Conservation (phyloP, 1,139 yeast species). For the Candida sp. region DNA sequence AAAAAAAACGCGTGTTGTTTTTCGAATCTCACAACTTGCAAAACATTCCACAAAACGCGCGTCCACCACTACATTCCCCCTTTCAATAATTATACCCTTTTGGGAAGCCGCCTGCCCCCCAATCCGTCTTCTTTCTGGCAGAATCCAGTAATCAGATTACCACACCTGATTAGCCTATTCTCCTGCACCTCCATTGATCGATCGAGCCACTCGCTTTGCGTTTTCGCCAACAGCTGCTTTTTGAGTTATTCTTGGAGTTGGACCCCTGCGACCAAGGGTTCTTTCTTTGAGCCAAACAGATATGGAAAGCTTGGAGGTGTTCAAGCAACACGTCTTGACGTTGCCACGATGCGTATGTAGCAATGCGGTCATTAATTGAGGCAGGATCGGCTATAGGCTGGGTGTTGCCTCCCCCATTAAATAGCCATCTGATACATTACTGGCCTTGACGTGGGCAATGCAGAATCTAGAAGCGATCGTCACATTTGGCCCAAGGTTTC, state of each 20-base stretch:
- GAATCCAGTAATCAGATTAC: background rate
- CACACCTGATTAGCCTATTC: background rate
- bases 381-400: too few relatives aligned
- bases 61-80: background rate
- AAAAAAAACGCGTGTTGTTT: conserved; percentile 6
- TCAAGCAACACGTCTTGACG: too few relatives aligned
- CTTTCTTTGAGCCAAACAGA: too few relatives aligned
- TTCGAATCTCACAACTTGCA: background rate
- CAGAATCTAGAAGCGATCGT: background rate
- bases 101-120: background rate
- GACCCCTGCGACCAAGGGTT: background rate
- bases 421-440: background rate
- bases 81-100: conserved; percentile 3
- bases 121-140: background rate
- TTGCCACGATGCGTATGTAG: too few relatives aligned
- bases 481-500: too few relatives aligned
- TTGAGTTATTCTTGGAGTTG: background rate
- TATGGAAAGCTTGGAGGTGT: too few relatives aligned
- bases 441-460: background rate
- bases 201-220: background rate
- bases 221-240: background rate
- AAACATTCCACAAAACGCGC: conserved; percentile 1
- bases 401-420: background rate
- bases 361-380: too few relatives aligned
- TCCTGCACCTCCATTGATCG: background rate